These are phyloP conservation scores for Aureobasidium mangrovei DNA, from an alignment of 2,329 filamentous ascomycete species.

Conservation along the genomic window DNA sequence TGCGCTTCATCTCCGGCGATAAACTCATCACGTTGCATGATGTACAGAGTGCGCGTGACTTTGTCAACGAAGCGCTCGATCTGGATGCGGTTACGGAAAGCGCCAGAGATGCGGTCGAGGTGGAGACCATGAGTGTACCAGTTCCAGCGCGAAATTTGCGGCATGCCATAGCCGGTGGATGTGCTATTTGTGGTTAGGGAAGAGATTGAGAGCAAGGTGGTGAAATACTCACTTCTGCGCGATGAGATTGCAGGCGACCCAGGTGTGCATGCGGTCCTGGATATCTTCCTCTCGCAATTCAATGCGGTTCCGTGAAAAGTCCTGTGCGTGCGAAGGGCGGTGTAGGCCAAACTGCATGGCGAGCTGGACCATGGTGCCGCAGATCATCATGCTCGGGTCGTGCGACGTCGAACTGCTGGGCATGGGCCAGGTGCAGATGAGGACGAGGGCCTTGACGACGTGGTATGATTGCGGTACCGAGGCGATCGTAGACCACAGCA, in stretches of 20 bases:
- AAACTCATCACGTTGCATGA: conserved; percentile 63
- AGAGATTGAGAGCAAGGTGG: not conserved
- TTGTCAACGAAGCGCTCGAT: conserved; percentile 71
- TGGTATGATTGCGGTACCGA: conserved; percentile 72
- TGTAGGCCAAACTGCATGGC: conserved; percentile 78
- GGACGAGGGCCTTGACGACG: conserved; percentile 70
- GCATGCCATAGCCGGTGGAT: conserved; percentile 76
- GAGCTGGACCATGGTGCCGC: conserved; percentile 79
- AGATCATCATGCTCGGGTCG: conserved; percentile 73
- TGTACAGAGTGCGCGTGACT: conserved; percentile 70
- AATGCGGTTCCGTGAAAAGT: conserved; percentile 60
- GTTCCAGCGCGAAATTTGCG: conserved; percentile 42
- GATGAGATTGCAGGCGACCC: conserved; percentile 79
- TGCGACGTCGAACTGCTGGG: conserved; percentile 73
- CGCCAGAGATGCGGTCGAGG: conserved; percentile 49
- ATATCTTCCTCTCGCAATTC: conserved; percentile 72
- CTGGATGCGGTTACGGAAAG: conserved; percentile 59
- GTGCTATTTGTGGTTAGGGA: conserved; percentile 39
- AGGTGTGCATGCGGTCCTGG: conserved; percentile 68
- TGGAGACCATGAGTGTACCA: conserved; percentile 70
- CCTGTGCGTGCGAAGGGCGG: conserved; percentile 70
- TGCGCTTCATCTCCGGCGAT: conserved; percentile 38
- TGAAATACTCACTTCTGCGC: conserved; percentile 51
- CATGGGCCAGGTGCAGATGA: conserved; percentile 74
- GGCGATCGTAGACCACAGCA: conserved; percentile 69